A percentile compares a stretch with the other conserved stretches of the same genome.
These are phyloP conservation scores for Suillus weaverae DNA, from an alignment of 768 basidiomycete genomes.

Conservation along the genomic window DNA sequence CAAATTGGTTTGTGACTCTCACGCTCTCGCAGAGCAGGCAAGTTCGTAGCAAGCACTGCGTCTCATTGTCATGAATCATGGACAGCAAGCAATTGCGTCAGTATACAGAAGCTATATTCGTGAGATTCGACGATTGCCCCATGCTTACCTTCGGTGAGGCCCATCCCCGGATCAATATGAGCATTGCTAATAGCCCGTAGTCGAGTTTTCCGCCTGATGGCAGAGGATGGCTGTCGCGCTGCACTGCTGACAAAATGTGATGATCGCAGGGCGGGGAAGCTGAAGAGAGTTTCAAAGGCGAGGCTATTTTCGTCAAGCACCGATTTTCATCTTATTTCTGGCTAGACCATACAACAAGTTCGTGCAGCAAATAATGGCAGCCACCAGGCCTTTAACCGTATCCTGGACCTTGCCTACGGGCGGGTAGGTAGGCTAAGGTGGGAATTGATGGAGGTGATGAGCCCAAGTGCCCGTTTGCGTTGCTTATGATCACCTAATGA, in stretches of 20 bases:
- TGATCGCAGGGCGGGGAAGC: constrained; percentile 37
- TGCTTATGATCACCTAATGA: constrained; percentile 10
- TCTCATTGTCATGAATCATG: constrained; percentile 2
- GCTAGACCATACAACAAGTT: constrained; percentile 55
- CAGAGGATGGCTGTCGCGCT: constrained; percentile 55
- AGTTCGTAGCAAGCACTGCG: not conserved
- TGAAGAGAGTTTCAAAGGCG: constrained; percentile 56
- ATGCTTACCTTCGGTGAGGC: constrained; percentile 46
- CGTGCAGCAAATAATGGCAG: constrained; percentile 54
- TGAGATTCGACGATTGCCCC: constrained; percentile 44
- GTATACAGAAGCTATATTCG: constrained; percentile 43
- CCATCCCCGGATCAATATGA: not conserved
- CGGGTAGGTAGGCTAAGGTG: constrained; percentile 68
- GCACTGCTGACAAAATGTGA: constrained; percentile 37
- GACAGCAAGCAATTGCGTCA: constrained; percentile 20
- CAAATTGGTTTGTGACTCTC: not conserved
- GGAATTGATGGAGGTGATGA: constrained; percentile 63
- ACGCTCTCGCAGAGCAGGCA: too few relatives aligned
- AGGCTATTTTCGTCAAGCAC: constrained; percentile 6
- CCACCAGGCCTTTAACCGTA: constrained; percentile 48
- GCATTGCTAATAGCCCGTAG: constrained; percentile 34
- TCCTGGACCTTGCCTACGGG: constrained; percentile 75
- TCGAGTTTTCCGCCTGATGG: constrained; percentile 63
- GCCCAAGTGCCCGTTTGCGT: constrained; percentile 1
- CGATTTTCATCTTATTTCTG: constrained; percentile 1